Conservation (phyloP, 2,329 filamentous ascomycete genomes). For the Cordyceps tenuipes region DNA sequence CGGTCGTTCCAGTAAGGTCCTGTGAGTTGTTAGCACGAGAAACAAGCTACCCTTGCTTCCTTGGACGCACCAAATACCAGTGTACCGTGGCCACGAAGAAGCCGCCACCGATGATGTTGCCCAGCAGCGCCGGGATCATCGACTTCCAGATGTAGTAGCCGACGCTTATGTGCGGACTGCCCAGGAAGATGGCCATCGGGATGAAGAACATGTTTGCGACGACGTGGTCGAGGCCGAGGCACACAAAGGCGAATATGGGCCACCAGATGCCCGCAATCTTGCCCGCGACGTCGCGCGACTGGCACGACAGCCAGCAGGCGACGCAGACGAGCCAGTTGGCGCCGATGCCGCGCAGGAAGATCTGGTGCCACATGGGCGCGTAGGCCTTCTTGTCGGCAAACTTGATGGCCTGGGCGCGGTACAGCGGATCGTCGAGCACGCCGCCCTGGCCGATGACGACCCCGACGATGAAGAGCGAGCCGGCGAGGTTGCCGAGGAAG, state of each 20-base stretch:
- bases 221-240: conserved; percentile 43
- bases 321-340: conserved; percentile 49
- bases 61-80: conserved; percentile 10
- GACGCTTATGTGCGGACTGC: conserved; percentile 32
- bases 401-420: conserved; percentile 32
- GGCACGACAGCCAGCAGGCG: conserved; percentile 37
- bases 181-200: conserved; percentile 40
- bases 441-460: conserved; percentile 40
- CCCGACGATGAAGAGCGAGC: conserved; percentile 36
- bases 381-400: conserved; percentile 40
- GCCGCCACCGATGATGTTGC: conserved; percentile 43
- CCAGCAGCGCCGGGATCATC: conserved; percentile 41
- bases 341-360: conserved; percentile 44
- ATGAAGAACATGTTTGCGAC: conserved; percentile 48
- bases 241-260: conserved; percentile 44
- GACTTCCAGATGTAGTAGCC: conserved; percentile 47
- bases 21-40: background rate
- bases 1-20: background rate
- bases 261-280: conserved; percentile 48
- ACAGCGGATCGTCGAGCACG: conserved; percentile 35
- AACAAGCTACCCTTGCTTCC: too few relatives aligned
- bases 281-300: conserved; percentile 39
- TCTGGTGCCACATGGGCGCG: conserved; percentile 39
- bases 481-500: conserved; percentile 39
- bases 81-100: conserved; percentile 37